phyloP scores from a whole-genome alignment of 2,329 filamentous ascomycete genomes.

The Zelopaecilomyces penicillatus region DNA sequence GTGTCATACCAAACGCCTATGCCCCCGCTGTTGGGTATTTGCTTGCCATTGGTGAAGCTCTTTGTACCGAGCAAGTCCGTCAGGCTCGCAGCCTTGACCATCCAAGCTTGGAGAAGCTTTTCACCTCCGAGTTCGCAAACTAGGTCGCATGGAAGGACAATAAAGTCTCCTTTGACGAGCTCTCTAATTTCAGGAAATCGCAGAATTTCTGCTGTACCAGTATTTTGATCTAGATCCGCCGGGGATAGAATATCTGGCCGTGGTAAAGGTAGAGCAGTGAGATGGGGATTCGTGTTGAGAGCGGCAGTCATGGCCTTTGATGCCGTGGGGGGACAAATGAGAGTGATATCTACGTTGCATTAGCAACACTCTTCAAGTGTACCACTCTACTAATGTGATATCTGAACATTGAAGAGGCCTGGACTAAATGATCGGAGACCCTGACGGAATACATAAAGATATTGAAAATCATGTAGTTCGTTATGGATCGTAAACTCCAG shows the following conservation, averaged over 20 bases:
- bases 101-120: slow-evolving; percentile 81
- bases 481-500: not conserved
- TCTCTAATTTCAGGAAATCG: slow-evolving; percentile 72
- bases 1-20: slow-evolving; percentile 89
- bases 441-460: no score
- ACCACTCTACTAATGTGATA: no score
- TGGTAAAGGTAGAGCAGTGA: slow-evolving; percentile 65
- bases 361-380: no score
- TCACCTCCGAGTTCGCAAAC: slow-evolving; percentile 84
- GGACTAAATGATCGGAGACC: no score
- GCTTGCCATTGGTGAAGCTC: slow-evolving; percentile 28
- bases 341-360: slow-evolving; percentile 44
- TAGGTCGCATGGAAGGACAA: slow-evolving; percentile 86
- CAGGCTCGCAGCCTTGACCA: slow-evolving; percentile 71
- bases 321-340: slow-evolving; percentile 58
- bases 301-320: slow-evolving; percentile 59
- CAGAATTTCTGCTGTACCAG: slow-evolving; percentile 81
- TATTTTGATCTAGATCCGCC: slow-evolving; percentile 67
- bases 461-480: no score
- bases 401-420: no score
- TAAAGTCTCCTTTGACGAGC: slow-evolving; percentile 76
- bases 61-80: slow-evolving; percentile 47
- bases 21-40: slow-evolving; percentile 57
- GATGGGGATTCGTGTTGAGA: slow-evolving; percentile 67
- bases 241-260: slow-evolving; percentile 72